phyloP scores from a whole-genome alignment of 495 filamentous ascomycete genomes.

The Daldinia decipiens region DNA sequence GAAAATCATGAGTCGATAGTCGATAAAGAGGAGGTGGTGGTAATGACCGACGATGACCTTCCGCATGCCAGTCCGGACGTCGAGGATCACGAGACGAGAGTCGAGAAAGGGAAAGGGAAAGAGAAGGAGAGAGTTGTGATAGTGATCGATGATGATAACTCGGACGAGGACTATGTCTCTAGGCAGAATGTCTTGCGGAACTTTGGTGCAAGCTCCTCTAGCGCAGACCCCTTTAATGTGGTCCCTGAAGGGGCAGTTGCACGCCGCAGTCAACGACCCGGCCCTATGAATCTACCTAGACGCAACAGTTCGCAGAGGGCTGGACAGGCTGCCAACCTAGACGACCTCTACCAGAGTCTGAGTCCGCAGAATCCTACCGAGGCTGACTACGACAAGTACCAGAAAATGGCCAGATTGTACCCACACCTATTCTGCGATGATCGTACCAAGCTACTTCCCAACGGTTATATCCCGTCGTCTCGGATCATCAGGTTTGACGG shows the following conservation, averaged over 20 bases:
- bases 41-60: too few species aligned
- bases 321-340: neutral
- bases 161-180: neutral
- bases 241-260: neutral
- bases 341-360: neutral
- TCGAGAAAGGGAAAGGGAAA: too few species aligned
- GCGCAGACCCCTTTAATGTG: neutral
- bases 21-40: neutral
- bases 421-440: neutral
- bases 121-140: too few species aligned
- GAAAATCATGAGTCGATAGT: neutral
- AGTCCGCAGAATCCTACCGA: neutral
- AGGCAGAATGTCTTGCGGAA: neutral
- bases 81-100: too few species aligned
- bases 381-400: neutral
- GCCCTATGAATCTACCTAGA: neutral
- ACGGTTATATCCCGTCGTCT: neutral
- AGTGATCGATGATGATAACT: neutral
- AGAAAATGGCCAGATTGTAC: neutral
- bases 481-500: neutral
- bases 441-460: neutral
- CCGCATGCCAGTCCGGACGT: too few species aligned
- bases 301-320: neutral
- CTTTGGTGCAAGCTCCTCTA: neutral
- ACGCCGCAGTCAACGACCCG: neutral